Evolutionary conservation across 257 asterid species (phyloP).

Genomic region (Solanum dulcamara): DNA sequence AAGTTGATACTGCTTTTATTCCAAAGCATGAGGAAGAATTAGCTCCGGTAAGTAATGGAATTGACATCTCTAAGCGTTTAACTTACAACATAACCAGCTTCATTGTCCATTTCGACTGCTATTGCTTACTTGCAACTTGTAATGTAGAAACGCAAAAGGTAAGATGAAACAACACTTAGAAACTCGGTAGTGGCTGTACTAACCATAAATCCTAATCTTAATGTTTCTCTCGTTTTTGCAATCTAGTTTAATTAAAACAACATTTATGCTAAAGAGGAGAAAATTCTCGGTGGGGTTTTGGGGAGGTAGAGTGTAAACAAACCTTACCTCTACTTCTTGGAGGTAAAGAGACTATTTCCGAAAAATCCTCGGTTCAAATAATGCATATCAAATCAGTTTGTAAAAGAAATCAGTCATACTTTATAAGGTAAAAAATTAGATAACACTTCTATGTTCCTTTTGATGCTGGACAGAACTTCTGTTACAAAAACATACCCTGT

Average conservation of each 20-base stretch:
- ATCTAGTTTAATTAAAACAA: background rate
- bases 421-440: background rate
- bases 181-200: background rate
- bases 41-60: constrained; percentile 58
- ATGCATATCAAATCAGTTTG: background rate
- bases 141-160: background rate
- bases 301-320: background rate
- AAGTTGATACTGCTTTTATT: constrained; percentile 90
- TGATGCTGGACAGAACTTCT: background rate
- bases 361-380: background rate
- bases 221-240: background rate
- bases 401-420: background rate
- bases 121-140: background rate
- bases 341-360: no score
- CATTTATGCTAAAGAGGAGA: no score
- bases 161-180: background rate
- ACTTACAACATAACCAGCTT: background rate
- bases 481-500: background rate
- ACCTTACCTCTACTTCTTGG: no score
- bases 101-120: background rate
- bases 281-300: no score
- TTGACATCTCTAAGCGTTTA: background rate
- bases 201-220: background rate
- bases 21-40: constrained; percentile 95
- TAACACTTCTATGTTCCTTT: background rate